These are phyloP conservation scores for Aspergillus sp. DNA, from an alignment of 2,329 filamentous ascomycete genomes.

Conservation along the genomic window DNA sequence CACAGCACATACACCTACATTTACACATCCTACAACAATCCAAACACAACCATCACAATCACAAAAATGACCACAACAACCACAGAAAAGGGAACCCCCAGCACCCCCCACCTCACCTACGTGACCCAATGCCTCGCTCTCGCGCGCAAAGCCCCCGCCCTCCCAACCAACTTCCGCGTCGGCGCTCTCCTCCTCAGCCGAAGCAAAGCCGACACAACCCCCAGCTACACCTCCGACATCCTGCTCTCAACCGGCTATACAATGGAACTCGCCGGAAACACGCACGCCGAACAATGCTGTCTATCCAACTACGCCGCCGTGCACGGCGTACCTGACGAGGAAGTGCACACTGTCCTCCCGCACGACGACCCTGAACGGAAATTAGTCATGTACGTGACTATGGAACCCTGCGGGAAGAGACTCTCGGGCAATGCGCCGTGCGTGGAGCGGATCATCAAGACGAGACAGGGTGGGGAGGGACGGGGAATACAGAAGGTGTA, in stretches of 20 bases:
- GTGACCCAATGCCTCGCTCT: slow-evolving; percentile 75
- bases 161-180: slow-evolving; percentile 89
- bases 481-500: slow-evolving; percentile 74
- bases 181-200: slow-evolving; percentile 76
- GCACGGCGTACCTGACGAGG: slow-evolving; percentile 38
- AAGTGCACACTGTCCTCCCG: slow-evolving; percentile 45
- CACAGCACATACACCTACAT: neutral
- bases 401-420: slow-evolving; percentile 60
- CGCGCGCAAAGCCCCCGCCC: slow-evolving; percentile 77
- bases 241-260: slow-evolving; percentile 85
- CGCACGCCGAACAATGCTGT: slow-evolving; percentile 93
- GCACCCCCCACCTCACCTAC: slow-evolving; percentile 46
- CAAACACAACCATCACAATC: neutral
- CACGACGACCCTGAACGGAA: slow-evolving; percentile 41
- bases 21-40: neutral
- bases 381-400: slow-evolving; percentile 80
- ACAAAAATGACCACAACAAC: slow-evolving; percentile 6
- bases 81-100: slow-evolving; percentile 4
- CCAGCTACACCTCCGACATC: slow-evolving; percentile 38
- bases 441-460: slow-evolving; percentile 71
- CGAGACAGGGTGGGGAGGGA: slow-evolving; percentile 51
- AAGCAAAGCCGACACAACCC: slow-evolving; percentile 28
- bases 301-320: slow-evolving; percentile 64
- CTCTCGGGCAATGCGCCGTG: slow-evolving; percentile 55
- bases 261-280: slow-evolving; percentile 86